Conservation (phyloP, 2,329 filamentous ascomycete species). For the Cordyceps fumosorosea region DNA sequence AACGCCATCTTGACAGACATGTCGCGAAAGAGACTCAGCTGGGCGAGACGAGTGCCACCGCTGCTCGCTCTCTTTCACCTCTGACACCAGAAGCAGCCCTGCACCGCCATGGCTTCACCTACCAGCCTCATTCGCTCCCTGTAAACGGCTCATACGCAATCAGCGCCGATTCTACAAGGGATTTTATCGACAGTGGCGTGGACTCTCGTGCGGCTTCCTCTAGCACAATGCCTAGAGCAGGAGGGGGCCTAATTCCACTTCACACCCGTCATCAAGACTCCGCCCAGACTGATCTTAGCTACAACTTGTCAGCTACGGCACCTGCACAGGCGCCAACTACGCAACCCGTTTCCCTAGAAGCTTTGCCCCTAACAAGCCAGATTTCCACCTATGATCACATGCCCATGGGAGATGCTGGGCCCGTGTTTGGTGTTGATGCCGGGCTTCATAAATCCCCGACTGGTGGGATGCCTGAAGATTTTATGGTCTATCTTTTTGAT, state of each 20-base stretch:
- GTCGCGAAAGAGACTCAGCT: conserved; percentile 67
- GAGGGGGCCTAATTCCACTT: neutral
- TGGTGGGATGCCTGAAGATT: conserved; percentile 75
- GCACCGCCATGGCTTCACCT: neutral
- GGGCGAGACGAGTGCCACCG: neutral
- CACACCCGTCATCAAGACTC: neutral
- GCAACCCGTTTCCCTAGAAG: neutral
- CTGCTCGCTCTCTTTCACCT: neutral
- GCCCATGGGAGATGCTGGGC: conserved; percentile 62
- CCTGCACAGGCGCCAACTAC: neutral
- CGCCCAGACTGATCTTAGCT: neutral
- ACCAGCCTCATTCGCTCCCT: neutral
- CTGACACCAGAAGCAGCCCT: neutral
- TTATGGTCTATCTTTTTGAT: conserved; percentile 79
- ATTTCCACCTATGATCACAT: conserved; percentile 58
- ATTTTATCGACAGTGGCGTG: neutral
- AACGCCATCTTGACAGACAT: conserved; percentile 75
- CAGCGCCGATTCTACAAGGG: neutral
- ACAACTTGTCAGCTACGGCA: neutral
- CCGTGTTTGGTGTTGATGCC: conserved; percentile 79
- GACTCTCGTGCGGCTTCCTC: neutral
- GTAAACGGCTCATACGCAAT: neutral
- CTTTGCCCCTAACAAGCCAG: conserved; percentile 32
- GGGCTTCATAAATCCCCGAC: conserved; percentile 79
- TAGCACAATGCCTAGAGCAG: neutral